Percentiles rank a stretch among this genome's conserved stretches.
phyloP scores from a whole-genome alignment of 75 land plant genomes.

The Pinus tabuliformis region DNA sequence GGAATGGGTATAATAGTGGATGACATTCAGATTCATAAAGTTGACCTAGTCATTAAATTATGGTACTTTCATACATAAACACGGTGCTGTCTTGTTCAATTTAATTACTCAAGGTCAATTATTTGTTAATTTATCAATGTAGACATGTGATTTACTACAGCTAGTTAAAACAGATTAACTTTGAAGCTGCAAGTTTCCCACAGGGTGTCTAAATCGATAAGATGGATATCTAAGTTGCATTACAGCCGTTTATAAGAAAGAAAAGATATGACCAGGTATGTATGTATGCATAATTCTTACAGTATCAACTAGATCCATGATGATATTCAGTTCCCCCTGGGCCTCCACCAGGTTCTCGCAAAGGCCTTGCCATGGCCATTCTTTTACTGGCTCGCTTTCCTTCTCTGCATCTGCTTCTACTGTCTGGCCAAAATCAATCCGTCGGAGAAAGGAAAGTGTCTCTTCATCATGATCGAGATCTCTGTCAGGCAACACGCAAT shows the following conservation, averaged over 20 bases:
- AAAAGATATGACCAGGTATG: too few species aligned
- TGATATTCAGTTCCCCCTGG: constrained; percentile 20
- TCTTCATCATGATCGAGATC: constrained; percentile 28
- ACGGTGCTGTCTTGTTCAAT: too few species aligned
- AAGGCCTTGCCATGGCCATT: constrained; percentile 39
- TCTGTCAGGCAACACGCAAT: neutral
- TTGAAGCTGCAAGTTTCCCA: too few species aligned
- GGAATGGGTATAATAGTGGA: too few species aligned
- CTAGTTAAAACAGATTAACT: too few species aligned
- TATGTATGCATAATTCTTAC: constrained; percentile 3
- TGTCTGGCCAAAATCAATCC: constrained; percentile 30
- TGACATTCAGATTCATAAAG: too few species aligned
- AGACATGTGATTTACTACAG: too few species aligned
- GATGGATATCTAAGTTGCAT: neutral
- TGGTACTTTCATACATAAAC: too few species aligned
- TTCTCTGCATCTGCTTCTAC: constrained; percentile 17
- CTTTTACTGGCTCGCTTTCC: constrained; percentile 8
- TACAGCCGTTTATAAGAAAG: neutral
- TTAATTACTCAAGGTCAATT: too few species aligned
- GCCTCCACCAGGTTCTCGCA: constrained; percentile 29
- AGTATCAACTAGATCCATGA: constrained; percentile 28
- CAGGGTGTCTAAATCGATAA: too few species aligned
- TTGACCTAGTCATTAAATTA: too few species aligned
- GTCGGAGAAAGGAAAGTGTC: constrained; percentile 23
- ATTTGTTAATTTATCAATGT: too few species aligned